Evolutionary conservation across 2,329 filamentous ascomycete genomes (phyloP).

Genomic region (Ascochyta rabiei): DNA sequence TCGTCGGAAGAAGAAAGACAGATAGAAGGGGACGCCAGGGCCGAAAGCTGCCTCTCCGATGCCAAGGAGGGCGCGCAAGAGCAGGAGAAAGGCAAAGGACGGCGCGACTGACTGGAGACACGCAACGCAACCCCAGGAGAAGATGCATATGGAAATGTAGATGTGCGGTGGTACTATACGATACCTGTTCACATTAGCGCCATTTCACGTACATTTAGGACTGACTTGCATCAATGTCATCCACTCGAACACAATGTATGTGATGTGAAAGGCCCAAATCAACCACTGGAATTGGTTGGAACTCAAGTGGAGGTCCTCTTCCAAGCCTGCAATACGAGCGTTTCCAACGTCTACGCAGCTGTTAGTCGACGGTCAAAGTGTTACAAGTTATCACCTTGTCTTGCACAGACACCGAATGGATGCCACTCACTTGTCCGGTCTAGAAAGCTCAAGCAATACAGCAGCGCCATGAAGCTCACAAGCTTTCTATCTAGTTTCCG

Average conservation of each 20-base stretch:
- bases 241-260: conserved; percentile 69
- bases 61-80: conserved; percentile 65
- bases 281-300: conserved; percentile 66
- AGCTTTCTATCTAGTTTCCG: conserved; percentile 78
- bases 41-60: conserved; percentile 67
- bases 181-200: conserved; percentile 48
- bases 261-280: conserved; percentile 67
- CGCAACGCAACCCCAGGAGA: conserved; percentile 79
- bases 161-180: conserved; percentile 65
- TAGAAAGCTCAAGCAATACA: conserved; percentile 85
- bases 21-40: conserved; percentile 68
- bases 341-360: conserved; percentile 62
- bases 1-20: conserved; percentile 67
- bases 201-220: background rate
- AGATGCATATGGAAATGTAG: conserved; percentile 68
- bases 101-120: conserved; percentile 66
- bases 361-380: conserved; percentile 10
- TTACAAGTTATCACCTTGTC: background rate
- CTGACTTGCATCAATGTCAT: conserved; percentile 64
- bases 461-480: conserved; percentile 78
- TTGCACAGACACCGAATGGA: conserved; percentile 2
- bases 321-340: conserved; percentile 65
- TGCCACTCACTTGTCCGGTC: conserved; percentile 75
- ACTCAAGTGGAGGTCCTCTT: conserved; percentile 60
- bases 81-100: conserved; percentile 60